A percentile compares a stretch with the other conserved stretches of the same genome.
Evolutionary conservation across 495 filamentous ascomycete species (phyloP).

Genomic region (Apodospora peruviana): DNA sequence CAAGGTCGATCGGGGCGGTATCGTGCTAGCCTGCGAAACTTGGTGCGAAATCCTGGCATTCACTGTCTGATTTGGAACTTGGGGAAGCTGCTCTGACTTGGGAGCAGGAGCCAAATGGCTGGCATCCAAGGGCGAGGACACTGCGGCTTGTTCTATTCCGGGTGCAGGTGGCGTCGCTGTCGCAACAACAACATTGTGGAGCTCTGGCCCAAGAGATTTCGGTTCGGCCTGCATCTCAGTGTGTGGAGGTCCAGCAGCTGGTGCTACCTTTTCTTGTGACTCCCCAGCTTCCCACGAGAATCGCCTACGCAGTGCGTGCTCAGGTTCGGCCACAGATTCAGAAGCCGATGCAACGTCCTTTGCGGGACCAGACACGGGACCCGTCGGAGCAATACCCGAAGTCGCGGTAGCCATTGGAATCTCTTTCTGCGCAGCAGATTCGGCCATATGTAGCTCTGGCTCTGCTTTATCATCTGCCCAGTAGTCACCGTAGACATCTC

Average conservation of each 20-base stretch:
- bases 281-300: conserved; percentile 53
- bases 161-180: not conserved
- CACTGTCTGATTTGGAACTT: not conserved
- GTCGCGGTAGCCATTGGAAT: too few relatives aligned
- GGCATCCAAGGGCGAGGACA: not conserved
- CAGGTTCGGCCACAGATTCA: not conserved
- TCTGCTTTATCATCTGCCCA: conserved; percentile 26
- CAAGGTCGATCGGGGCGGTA: conserved; percentile 18
- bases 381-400: not conserved
- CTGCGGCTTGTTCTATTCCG: not conserved
- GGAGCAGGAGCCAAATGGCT: not conserved
- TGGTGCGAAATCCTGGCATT: conserved; percentile 24
- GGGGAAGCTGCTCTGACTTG: not conserved
- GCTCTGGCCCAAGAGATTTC: conserved; percentile 6
- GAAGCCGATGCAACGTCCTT: not conserved
- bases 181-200: not conserved
- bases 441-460: not conserved
- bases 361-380: not conserved
- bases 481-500: conserved; percentile 42
- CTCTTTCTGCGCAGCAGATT: not conserved
- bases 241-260: not conserved
- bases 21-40: conserved; percentile 29
- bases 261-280: not conserved
- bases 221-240: conserved; percentile 5
- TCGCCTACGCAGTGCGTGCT: conserved; percentile 20